Evolutionary conservation across 306 rosid genomes (phyloP).

Genomic region (Cicer bijugum): DNA sequence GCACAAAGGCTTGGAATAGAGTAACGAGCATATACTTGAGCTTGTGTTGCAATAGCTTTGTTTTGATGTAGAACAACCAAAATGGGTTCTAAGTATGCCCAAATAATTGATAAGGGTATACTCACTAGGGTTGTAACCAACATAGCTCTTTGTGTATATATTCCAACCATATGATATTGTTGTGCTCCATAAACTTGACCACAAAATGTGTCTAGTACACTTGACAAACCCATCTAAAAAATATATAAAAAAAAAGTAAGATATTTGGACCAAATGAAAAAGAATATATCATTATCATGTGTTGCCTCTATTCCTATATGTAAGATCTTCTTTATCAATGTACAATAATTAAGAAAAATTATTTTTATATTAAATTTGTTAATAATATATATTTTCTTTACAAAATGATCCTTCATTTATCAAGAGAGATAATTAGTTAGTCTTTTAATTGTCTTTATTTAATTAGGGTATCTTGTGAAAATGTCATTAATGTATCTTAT

Average conservation of each 20-base stretch:
- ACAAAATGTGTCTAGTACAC: constrained; percentile 48
- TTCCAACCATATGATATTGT: constrained; percentile 46
- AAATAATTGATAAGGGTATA: constrained; percentile 35
- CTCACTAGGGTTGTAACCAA: constrained; percentile 10
- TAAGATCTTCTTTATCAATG: too few species aligned
- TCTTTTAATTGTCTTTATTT: too few species aligned
- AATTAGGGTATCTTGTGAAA: too few species aligned
- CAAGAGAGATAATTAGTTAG: too few species aligned
- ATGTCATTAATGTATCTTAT: too few species aligned
- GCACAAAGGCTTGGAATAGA: constrained; percentile 65
- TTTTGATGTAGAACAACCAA: constrained; percentile 35
- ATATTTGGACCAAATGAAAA: neutral
- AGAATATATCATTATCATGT: too few species aligned
- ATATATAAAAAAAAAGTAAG: neutral
- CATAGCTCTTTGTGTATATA: constrained; percentile 43
- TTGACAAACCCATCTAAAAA: constrained; percentile 46
- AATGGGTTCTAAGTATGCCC: constrained; percentile 38
- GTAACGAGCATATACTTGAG: constrained; percentile 56
- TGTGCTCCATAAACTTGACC: constrained; percentile 50
- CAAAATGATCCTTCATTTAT: too few species aligned
- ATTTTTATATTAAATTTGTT: too few species aligned
- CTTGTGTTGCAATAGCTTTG: constrained; percentile 48
- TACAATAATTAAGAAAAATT: too few species aligned
- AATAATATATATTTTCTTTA: too few species aligned
- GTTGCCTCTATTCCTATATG: too few species aligned